Evolutionary conservation across 2,329 filamentous ascomycete genomes (phyloP).

Genomic region (Ophiostoma perfectum): DNA sequence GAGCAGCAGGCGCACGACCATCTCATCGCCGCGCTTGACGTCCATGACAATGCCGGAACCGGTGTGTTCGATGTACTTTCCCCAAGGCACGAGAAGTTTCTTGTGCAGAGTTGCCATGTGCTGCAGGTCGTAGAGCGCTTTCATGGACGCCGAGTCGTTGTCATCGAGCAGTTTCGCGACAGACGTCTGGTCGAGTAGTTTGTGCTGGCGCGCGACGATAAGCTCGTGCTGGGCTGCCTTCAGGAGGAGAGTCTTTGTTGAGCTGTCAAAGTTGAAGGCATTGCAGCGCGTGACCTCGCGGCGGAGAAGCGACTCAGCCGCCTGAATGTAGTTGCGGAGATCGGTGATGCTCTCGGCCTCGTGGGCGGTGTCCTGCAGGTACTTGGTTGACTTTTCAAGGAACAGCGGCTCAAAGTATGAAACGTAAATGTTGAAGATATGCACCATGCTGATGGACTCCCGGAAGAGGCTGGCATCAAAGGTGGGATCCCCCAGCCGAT

Average conservation of each 20-base stretch:
- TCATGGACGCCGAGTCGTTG: conserved; percentile 64
- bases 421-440: conserved; percentile 76
- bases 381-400: conserved; percentile 55
- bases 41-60: conserved; percentile 77
- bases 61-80: conserved; percentile 68
- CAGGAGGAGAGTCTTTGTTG: conserved; percentile 72
- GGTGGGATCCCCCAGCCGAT: conserved; percentile 54
- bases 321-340: conserved; percentile 70
- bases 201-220: conserved; percentile 60
- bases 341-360: conserved; percentile 51
- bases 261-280: conserved; percentile 72
- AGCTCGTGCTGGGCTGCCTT: conserved; percentile 66
- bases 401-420: conserved; percentile 74
- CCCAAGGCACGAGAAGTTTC: conserved; percentile 67
- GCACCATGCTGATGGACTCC: conserved; percentile 73
- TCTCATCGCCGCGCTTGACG: conserved; percentile 69
- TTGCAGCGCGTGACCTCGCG: conserved; percentile 73
- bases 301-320: conserved; percentile 62
- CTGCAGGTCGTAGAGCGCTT: conserved; percentile 72
- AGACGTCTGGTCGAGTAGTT: conserved; percentile 60
- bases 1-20: conserved; percentile 77
- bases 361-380: conserved; percentile 64
- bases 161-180: conserved; percentile 68
- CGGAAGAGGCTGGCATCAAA: conserved; percentile 64
- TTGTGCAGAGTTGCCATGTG: conserved; percentile 64